phyloP scores from a whole-genome alignment of 1,139 yeast species.

The Zygoascus meyerae region DNA sequence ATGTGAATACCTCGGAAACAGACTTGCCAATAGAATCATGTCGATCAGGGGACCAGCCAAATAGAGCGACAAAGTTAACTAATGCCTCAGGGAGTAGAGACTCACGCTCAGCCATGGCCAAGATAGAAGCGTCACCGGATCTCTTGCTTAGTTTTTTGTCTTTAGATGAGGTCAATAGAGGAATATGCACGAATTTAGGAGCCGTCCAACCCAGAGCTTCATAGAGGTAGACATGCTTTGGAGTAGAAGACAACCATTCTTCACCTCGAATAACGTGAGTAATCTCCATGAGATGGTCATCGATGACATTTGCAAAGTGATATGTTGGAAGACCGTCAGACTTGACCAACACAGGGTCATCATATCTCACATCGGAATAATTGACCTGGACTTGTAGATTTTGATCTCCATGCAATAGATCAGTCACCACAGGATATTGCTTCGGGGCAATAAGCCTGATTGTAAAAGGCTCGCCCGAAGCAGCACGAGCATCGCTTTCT shows the following conservation, averaged over 20 bases:
- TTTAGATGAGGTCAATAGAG: conserved; percentile 63
- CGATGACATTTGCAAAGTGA: conserved; percentile 93
- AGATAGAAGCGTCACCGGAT: conserved; percentile 71
- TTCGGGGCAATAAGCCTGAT: conserved; percentile 56
- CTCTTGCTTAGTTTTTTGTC: conserved; percentile 87
- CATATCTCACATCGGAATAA: conserved; percentile 62
- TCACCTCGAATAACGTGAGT: conserved; percentile 96
- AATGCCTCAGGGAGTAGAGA: conserved; percentile 85
- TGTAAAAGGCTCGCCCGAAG: conserved; percentile 32
- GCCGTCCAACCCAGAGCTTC: conserved; percentile 80
- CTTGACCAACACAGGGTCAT: conserved; percentile 83
- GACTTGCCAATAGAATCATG: conserved; percentile 38
- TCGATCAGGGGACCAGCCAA: conserved; percentile 90
- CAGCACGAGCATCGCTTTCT: conserved; percentile 37
- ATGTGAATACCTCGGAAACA: conserved; percentile 53
- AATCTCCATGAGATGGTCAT: conserved; percentile 86
- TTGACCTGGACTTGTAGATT: conserved; percentile 79
- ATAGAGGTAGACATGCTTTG: conserved; percentile 86
- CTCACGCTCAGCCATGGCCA: conserved; percentile 44
- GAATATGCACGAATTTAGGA: conserved; percentile 84
- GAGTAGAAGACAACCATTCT: conserved; percentile 95
- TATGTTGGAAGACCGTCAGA: conserved; percentile 94
- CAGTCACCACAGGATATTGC: conserved; percentile 58
- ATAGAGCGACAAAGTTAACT: conserved; percentile 77
- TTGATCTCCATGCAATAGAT: conserved; percentile 69